Conservation (phyloP, 768 basidiomycete species). For the Boletus huronensis region DNA sequence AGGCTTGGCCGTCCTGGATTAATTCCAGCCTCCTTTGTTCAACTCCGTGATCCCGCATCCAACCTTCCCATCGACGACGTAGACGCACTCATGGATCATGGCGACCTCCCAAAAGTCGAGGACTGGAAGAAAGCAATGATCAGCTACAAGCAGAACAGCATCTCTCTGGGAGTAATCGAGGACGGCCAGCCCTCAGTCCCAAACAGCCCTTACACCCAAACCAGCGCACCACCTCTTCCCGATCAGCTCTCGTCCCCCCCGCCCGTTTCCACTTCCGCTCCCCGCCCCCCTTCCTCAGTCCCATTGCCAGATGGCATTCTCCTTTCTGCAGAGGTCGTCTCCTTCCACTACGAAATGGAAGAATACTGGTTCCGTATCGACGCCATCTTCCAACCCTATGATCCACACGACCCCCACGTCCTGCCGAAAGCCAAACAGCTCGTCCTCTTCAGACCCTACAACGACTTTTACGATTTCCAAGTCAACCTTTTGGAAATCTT, state of each 20-base stretch:
- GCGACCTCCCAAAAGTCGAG: constrained; percentile 92
- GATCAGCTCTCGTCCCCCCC: neutral
- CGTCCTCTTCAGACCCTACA: constrained; percentile 91
- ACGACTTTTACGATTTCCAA: constrained; percentile 98
- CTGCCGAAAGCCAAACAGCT: constrained; percentile 73
- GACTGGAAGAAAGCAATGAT: constrained; percentile 98
- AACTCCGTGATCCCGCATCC: constrained; percentile 90
- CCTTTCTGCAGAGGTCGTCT: constrained; percentile 83
- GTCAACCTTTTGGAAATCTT: constrained; percentile 82
- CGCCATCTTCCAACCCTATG: constrained; percentile 83
- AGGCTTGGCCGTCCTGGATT: constrained; percentile 92
- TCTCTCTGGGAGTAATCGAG: constrained; percentile 91
- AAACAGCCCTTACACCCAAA: constrained; percentile 39
- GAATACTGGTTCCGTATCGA: constrained; percentile 98
- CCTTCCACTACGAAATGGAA: constrained; percentile 95
- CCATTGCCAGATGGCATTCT: constrained; percentile 80
- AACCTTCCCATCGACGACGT: constrained; percentile 76
- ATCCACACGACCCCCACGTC: constrained; percentile 47
- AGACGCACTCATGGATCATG: constrained; percentile 74
- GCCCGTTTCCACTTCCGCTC: constrained; percentile 9
- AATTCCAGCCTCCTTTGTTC: constrained; percentile 95
- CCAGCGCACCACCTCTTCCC: constrained; percentile 14
- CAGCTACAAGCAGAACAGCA: constrained; percentile 93
- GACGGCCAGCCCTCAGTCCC: constrained; percentile 42
- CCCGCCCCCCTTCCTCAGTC: constrained; percentile 41